Conservation (phyloP, 2,329 filamentous ascomycete species). For the Aspergillus fischeri region DNA sequence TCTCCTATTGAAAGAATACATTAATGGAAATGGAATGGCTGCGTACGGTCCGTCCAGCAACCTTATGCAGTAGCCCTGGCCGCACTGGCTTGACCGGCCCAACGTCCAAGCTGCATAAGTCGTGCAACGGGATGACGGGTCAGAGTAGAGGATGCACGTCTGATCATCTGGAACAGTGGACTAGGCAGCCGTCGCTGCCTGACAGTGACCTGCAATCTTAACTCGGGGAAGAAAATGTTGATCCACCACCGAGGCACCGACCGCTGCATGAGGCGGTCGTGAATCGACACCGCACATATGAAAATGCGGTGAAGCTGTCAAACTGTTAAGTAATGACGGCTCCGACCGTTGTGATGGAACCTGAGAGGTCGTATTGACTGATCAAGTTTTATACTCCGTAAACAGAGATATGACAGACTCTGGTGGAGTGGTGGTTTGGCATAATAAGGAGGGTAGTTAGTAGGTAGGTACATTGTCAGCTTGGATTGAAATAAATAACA, state of each 20-base stretch:
- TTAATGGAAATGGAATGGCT: not conserved
- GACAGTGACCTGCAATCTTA: not conserved
- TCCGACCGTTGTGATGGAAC: constrained; percentile 1
- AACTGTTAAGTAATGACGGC: no score
- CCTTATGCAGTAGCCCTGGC: not conserved
- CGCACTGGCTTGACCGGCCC: not conserved
- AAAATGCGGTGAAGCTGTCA: constrained; percentile 20
- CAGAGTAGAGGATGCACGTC: not conserved
- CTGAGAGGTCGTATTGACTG: not conserved
- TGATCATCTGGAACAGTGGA: not conserved
- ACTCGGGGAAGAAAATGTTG: not conserved
- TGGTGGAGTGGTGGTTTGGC: no score
- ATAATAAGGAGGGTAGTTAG: no score
- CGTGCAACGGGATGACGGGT: not conserved
- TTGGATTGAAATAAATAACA: not conserved
- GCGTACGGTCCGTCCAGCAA: not conserved
- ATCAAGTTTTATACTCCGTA: no score
- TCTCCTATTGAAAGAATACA: not conserved
- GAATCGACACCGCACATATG: not conserved
- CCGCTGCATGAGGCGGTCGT: not conserved
- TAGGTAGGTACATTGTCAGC: not conserved
- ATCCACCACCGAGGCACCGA: not conserved
- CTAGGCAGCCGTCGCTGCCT: not conserved
- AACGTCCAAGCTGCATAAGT: not conserved
- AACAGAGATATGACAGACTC: no score